A percentile compares a stretch with the other conserved stretches of the same genome.
These are phyloP conservation scores for Mikania micrantha DNA, from an alignment of 129 eudicot species.

Conservation along the genomic window DNA sequence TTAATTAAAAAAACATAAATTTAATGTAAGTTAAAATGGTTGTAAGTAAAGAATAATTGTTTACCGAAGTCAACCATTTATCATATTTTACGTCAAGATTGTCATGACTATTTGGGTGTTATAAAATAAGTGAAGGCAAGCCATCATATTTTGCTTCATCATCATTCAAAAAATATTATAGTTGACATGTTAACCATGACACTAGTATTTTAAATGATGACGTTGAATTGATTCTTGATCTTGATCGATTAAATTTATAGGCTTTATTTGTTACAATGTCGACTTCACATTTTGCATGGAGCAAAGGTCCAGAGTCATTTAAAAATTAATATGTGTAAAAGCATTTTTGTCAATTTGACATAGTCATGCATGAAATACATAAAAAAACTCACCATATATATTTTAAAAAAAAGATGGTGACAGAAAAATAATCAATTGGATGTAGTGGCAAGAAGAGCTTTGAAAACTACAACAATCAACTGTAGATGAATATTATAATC, in stretches of 20 bases:
- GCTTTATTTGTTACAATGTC: constrained; percentile 20
- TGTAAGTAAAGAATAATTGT: too few relatives aligned
- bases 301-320: constrained; percentile 1
- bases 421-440: constrained; percentile 26
- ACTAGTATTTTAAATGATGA: neutral
- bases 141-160: neutral
- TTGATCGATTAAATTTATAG: neutral
- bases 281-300: constrained; percentile 19
- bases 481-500: constrained; percentile 3
- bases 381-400: neutral
- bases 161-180: neutral
- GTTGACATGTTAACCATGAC: neutral
- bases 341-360: constrained; percentile 15
- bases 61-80: too few relatives aligned
- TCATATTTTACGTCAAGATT: too few relatives aligned
- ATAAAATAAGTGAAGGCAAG: too few relatives aligned
- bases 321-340: constrained; percentile 12
- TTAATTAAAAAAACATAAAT: too few relatives aligned
- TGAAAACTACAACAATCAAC: constrained; percentile 35
- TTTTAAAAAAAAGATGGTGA: constrained; percentile 26
- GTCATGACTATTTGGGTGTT: too few relatives aligned
- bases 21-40: too few relatives aligned
- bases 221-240: neutral
- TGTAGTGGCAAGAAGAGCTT: constrained; percentile 35
- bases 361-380: constrained; percentile 23